phyloP scores from a whole-genome alignment of 768 basidiomycete species.

The Hericium rajendrae region DNA sequence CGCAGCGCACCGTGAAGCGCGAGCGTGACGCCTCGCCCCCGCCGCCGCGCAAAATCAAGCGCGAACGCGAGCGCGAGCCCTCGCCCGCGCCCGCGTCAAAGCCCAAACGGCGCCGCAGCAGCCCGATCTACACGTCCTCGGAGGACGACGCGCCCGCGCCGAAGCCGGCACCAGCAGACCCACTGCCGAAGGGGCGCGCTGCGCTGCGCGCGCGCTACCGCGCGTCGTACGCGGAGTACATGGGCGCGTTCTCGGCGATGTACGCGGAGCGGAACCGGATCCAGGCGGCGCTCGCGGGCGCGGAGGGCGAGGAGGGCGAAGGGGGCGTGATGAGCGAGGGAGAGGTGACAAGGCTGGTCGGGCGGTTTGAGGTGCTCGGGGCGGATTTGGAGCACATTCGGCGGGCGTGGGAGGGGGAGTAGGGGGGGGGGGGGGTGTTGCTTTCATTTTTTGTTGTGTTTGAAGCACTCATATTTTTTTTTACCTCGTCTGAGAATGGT shows the following conservation, averaged over 20 bases:
- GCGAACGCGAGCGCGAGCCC: slow-evolving; percentile 9
- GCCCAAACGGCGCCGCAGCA: slow-evolving; percentile 6
- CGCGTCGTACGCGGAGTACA: slow-evolving; percentile 41
- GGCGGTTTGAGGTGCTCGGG: too few species aligned
- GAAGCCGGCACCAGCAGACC: slow-evolving; percentile 10
- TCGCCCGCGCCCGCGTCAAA: slow-evolving; percentile 4
- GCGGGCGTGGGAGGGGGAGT: too few species aligned
- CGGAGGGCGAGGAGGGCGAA: slow-evolving; percentile 15
- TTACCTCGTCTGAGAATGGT: too few species aligned
- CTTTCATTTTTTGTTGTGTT: too few species aligned
- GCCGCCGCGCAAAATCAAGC: slow-evolving; percentile 14
- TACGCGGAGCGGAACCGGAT: slow-evolving; percentile 41
- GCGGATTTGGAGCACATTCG: too few species aligned
- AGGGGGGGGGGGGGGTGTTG: too few species aligned
- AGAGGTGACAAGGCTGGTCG: neutral
- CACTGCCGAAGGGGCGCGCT: slow-evolving; percentile 39
- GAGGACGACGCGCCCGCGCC: slow-evolving; percentile 7
- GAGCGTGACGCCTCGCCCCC: slow-evolving; percentile 19
- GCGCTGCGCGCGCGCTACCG: slow-evolving; percentile 46
- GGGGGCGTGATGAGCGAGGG: neutral
- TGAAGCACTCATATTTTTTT: too few species aligned
- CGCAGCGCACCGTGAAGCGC: slow-evolving; percentile 22
- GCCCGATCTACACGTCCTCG: slow-evolving; percentile 12
- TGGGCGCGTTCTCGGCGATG: slow-evolving; percentile 36
- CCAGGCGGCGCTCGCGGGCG: slow-evolving; percentile 38